These are phyloP conservation scores for Boletus eberwhitei DNA, from an alignment of 768 basidiomycete species.

Conservation along the genomic window DNA sequence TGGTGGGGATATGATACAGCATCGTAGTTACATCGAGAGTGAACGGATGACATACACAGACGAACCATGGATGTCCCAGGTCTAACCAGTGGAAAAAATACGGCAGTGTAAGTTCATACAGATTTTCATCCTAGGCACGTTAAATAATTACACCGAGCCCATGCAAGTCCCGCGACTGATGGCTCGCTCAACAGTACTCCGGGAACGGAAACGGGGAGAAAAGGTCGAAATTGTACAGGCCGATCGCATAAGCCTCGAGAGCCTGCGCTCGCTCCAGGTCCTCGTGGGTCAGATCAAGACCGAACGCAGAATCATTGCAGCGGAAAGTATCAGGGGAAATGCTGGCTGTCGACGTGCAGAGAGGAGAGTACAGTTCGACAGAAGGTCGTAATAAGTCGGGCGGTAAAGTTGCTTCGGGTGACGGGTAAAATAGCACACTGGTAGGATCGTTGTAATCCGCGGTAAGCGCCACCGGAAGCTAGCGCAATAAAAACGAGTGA, in stretches of 20 bases:
- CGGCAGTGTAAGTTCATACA: background rate
- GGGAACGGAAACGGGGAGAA: conserved; percentile 19
- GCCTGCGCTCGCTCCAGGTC: conserved; percentile 26
- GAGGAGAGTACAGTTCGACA: background rate
- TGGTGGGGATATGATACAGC: conserved; percentile 4
- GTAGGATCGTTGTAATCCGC: background rate
- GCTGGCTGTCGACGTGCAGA: background rate
- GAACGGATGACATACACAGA: background rate
- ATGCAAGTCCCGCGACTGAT: background rate
- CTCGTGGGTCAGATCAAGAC: conserved; percentile 9
- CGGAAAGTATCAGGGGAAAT: conserved; percentile 2
- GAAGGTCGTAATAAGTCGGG: conserved; percentile 2
- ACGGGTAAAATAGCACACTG: background rate
- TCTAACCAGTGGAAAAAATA: conserved; percentile 2
- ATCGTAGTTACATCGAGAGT: background rate
- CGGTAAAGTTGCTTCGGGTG: background rate
- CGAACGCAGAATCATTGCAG: conserved; percentile 1
- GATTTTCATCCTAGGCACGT: background rate
- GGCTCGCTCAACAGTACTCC: conserved; percentile 13
- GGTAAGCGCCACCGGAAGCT: background rate
- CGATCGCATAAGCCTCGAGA: conserved; percentile 30
- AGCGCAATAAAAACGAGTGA: background rate
- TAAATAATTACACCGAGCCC: background rate
- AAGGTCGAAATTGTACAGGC: conserved; percentile 27
- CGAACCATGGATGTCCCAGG: background rate